A percentile compares a stretch with the other conserved stretches of the same genome.
These are phyloP conservation scores for Carex sylvatica DNA, from an alignment of 202 grass and related monocot species.

Conservation along the genomic window DNA sequence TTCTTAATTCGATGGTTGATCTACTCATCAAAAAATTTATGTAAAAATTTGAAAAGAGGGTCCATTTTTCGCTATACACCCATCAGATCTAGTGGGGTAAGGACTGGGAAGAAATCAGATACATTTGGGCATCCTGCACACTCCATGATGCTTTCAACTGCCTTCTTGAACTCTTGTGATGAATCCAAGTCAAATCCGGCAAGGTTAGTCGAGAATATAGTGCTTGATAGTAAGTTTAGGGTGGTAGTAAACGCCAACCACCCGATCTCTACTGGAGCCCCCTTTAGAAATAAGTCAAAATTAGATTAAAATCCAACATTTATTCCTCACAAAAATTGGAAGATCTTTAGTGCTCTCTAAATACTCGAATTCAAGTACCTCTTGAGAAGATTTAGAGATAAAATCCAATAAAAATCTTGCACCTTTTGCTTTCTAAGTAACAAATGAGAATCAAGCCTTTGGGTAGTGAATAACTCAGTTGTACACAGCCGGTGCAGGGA, in stretches of 20 bases:
- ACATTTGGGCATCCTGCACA: too few species aligned
- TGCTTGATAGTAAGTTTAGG: conserved; percentile 51
- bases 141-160: too few species aligned
- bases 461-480: conserved; percentile 46
- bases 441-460: conserved; percentile 37
- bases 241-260: conserved; percentile 41
- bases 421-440: conserved; percentile 35
- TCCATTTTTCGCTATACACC: too few species aligned
- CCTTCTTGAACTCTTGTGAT: conserved; percentile 9
- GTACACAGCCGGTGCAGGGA: conserved; percentile 42
- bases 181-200: conserved; percentile 23
- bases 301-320: background rate
- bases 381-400: background rate
- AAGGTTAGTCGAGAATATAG: conserved; percentile 47
- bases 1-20: too few species aligned
- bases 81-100: too few species aligned
- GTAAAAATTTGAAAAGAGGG: too few species aligned
- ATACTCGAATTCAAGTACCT: too few species aligned
- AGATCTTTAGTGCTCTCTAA: too few species aligned
- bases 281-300: conserved; percentile 3
- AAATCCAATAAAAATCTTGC: conserved; percentile 42
- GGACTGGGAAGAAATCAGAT: too few species aligned
- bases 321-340: too few species aligned
- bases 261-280: conserved; percentile 29
- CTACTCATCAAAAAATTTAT: too few species aligned